Evolutionary conservation across 2,329 filamentous ascomycete species (phyloP), one percentile per base, ranked within the genome.

Genomic region (Xylariaceae sp.): DNA sequence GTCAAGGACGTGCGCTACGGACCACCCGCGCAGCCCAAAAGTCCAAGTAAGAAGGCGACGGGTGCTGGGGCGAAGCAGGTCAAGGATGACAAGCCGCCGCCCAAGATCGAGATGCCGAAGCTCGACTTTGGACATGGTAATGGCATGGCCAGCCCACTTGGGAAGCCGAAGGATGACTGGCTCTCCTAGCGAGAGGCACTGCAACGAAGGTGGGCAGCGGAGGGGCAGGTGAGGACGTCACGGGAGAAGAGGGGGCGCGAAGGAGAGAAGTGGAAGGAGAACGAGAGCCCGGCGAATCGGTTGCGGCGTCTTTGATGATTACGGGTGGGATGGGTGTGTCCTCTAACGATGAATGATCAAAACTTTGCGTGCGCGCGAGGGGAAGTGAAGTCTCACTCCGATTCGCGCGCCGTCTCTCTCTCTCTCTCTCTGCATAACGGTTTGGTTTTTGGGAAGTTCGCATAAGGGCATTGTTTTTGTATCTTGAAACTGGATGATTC

Each of bases 1-100:
- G 84, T 89, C 33, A 76, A 77, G 39, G 82, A 85, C 56, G 90
- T 97, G 18, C 75, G 90, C 39, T 88, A 85, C 62, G 87, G 87
- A 0, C 82, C 82, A 31, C 65, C 70, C 1, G 55, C 69, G 4
- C 66, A 66, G 41, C 50, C 60, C 37, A 57, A 55, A 24, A 62
- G 57, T 46, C 74, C 74, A 16, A 66, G 68, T 4, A 73, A 71
- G 51, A 78, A 69, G 51, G 40, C 63, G 55, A 12, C 64, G 58
- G 31, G 55, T 56, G 40, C 60, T 52, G 41, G 60, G 61, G 45
- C 44, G 48, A 47, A 57, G 54, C 63, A 56, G 31, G 63, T 34
- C 38, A 60, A 69, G 61, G 69, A 73, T 40, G 71, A 74, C 28
- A 72, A 76, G 49, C 69, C 74, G 18, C 68, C 76, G 19, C 82